Base-by-base conservation (phyloP, 2,329 filamentous ascomycete species). In the Cytospora chrysosperma region DNA sequence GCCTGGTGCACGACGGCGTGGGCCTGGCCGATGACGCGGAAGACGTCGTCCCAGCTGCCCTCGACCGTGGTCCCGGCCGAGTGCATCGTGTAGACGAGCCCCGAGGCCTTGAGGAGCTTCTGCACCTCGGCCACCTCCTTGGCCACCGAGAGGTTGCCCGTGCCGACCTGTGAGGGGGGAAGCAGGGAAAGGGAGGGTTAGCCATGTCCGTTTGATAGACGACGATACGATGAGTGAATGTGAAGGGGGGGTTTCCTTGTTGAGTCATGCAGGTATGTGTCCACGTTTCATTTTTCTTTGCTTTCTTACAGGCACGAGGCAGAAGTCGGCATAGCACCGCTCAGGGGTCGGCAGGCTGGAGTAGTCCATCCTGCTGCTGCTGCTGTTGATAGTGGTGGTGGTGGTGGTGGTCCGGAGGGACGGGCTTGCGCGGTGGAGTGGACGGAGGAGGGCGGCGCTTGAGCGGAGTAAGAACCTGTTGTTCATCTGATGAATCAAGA, bases 31-130 rank as follows among this genome's bases (percentile, higher is more conserved):
- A 96, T 90, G 30, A 93, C 83, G 62, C 80, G 82, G 83, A 96
- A 93, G 64, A 96, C 93, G 34, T 90, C 86, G 68, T 96, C 91
- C 94, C 95, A 98, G 49, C 87, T 84, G 2, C 94, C 95, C 79
- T 98, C 94, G 61, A 98, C 85, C 0, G 94, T 98, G 0, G 94
- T 97, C 15, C 94, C 95, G 2, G 93, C 93, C 28, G 91, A 93
- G 77, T 98, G 94, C 92, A 98, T 95, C 54, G 85, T 88, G 74
- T 93, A 94, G 68, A 86, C 88, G 67, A 98, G 76, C 2, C 92
- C 92, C 69, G 90, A 95, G 60, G 85, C 87, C 76, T 90, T 87
- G 70, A 99, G 83, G 40, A 98, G 82, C 63, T 88, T 87, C 79
- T 98, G 94, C 43, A 98, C 92, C 67, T 90, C 88, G 37, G 94